Conservation (phyloP, 164 flowering plant genomes). For the Vitis amurensis region DNA sequence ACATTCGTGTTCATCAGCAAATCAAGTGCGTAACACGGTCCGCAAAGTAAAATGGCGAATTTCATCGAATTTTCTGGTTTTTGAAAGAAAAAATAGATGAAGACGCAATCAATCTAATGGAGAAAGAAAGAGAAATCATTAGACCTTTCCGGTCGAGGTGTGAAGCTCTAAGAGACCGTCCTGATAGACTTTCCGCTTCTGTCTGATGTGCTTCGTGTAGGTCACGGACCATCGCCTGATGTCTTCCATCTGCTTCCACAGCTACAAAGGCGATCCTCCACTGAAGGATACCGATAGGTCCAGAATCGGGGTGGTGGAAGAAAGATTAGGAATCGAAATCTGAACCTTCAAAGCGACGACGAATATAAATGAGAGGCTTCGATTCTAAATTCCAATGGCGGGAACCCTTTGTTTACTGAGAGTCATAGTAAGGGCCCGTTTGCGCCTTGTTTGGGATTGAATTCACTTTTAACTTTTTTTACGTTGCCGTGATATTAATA, state of each 20-base stretch:
- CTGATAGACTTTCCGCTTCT: slow-evolving; percentile 86
- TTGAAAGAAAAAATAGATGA: neutral
- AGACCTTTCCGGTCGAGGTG: slow-evolving; percentile 52
- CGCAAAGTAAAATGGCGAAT: neutral
- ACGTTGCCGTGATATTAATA: no score
- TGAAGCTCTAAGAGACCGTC: slow-evolving; percentile 65
- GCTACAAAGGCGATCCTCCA: slow-evolving; percentile 15
- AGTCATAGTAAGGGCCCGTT: no score
- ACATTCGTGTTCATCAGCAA: neutral
- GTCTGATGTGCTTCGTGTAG: slow-evolving; percentile 86
- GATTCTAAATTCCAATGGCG: no score
- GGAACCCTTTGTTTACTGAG: no score
- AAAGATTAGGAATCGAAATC: no score
- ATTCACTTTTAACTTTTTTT: no score
- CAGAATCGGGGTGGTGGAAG: neutral
- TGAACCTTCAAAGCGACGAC: no score
- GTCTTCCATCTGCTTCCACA: no score
- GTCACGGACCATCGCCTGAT: slow-evolving; percentile 62
- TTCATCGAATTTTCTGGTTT: neutral
- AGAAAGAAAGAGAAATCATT: neutral
- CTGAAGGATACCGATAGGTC: neutral
- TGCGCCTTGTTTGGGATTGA: no score
- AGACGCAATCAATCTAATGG: neutral
- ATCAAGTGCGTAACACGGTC: neutral
- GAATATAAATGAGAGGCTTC: no score